These are phyloP conservation scores for Sanghuangporus baumii DNA, from an alignment of 1,284 basidiomycete genomes.

Conservation along the genomic window DNA sequence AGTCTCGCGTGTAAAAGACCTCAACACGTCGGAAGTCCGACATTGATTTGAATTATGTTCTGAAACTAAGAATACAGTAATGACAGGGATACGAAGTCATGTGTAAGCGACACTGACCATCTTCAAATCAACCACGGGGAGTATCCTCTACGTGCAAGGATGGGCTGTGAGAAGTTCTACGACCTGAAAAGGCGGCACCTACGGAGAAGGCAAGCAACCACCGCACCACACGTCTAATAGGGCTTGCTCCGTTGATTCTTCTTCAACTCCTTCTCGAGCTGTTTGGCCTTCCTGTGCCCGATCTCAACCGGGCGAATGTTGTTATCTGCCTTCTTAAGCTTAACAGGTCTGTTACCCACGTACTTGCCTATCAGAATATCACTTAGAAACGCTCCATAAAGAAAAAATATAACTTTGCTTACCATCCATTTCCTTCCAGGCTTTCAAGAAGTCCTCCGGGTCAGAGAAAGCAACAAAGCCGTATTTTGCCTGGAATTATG, in stretches of 20 bases:
- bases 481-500: slow-evolving; percentile 74
- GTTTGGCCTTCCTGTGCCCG: slow-evolving; percentile 83
- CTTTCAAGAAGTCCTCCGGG: slow-evolving; percentile 95
- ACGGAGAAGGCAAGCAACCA: slow-evolving; percentile 1
- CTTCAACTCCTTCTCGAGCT: slow-evolving; percentile 76
- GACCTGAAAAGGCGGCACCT: slow-evolving; percentile 8
- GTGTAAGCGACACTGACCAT: slow-evolving; percentile 10
- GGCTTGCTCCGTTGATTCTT: slow-evolving; percentile 44
- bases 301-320: slow-evolving; percentile 90
- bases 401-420: slow-evolving; percentile 25
- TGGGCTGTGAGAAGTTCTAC: slow-evolving; percentile 16
- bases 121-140: background rate
- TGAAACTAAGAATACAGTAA: slow-evolving; percentile 1
- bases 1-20: background rate
- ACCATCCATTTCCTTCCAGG: slow-evolving; percentile 99
- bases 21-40: background rate
- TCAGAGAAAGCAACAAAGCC: slow-evolving; percentile 98
- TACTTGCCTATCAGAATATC: slow-evolving; percentile 71
- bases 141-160: background rate
- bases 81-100: background rate
- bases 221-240: slow-evolving; percentile 2
- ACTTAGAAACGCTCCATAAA: background rate
- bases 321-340: slow-evolving; percentile 82
- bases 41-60: background rate
- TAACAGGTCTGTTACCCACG: slow-evolving; percentile 91